Evolutionary conservation across 2,329 filamentous ascomycete species (phyloP).

Genomic region (Neofusicoccum laricinum): DNA sequence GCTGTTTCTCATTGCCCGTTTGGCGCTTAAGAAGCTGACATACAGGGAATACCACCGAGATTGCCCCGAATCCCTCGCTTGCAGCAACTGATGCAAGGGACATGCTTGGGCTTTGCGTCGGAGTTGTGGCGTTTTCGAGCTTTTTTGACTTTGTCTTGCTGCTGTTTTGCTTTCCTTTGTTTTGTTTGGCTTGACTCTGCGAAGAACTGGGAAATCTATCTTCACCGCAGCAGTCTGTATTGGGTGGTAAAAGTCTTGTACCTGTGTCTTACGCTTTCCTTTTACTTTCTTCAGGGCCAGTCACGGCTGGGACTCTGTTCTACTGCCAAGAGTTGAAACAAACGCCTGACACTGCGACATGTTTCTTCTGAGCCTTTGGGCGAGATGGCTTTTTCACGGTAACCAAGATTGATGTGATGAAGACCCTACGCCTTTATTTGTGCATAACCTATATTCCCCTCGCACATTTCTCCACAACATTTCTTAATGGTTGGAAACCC

Average conservation of each 20-base stretch:
- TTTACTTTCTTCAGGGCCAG: background rate
- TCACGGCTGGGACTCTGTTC: background rate
- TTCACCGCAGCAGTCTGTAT: background rate
- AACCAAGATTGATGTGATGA: conserved; percentile 9
- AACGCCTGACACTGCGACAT: background rate
- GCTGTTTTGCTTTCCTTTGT: background rate
- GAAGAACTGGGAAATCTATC: background rate
- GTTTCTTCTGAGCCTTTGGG: background rate
- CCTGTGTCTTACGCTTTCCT: background rate
- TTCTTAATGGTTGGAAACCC: background rate
- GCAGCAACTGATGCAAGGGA: background rate
- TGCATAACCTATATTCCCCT: background rate
- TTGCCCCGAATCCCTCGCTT: background rate
- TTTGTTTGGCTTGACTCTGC: background rate
- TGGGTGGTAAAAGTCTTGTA: conserved; percentile 1
- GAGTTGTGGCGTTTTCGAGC: conserved; percentile 1
- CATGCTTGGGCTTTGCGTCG: background rate
- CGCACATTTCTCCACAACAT: background rate
- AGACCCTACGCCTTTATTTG: conserved; percentile 3
- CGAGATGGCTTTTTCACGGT: background rate
- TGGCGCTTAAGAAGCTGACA: background rate
- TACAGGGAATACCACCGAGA: background rate
- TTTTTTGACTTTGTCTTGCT: background rate
- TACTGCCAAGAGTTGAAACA: background rate
- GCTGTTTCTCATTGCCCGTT: background rate